Evolutionary conservation across 352 stramenopile genomes (phyloP).

Genomic region (Saprolegnia parasitica): DNA sequence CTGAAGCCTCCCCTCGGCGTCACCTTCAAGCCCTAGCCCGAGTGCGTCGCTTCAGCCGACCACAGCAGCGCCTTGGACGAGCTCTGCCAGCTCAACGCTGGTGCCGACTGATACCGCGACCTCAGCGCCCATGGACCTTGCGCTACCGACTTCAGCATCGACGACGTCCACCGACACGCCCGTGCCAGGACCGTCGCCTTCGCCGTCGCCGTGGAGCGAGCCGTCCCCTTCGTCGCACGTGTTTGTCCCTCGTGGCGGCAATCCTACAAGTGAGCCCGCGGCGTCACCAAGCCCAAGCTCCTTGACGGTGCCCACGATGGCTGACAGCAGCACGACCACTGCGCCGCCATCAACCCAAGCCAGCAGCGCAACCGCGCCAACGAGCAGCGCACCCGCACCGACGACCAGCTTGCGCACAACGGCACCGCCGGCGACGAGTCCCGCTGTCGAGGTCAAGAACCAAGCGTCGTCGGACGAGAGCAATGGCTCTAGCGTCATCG

Average conservation of each 20-base stretch:
- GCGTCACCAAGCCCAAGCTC: not conserved
- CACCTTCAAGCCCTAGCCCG: not conserved
- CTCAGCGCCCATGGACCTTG: not conserved
- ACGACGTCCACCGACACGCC: not conserved
- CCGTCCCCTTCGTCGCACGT: not conserved
- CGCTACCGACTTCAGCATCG: not conserved
- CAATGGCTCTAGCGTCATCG: not conserved
- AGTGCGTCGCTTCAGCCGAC: not conserved
- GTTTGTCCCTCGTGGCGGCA: not conserved
- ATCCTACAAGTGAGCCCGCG: not conserved
- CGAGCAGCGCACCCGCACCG: not conserved
- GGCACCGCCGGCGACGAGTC: too few species aligned
- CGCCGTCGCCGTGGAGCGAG: not conserved
- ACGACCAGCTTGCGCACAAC: too few species aligned
- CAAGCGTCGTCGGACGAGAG: not conserved
- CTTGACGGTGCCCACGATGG: not conserved
- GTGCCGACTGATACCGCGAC: not conserved
- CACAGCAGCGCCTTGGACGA: not conserved
- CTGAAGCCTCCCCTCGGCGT: too few species aligned
- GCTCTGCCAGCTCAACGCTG: not conserved
- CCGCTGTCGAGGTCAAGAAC: conserved; percentile 14
- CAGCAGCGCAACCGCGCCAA: not conserved
- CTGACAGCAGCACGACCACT: too few species aligned
- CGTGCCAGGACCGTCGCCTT: not conserved
- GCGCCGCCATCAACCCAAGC: too few species aligned